phyloP scores from a whole-genome alignment of 129 eudicot species.

The Centella asiatica region DNA sequence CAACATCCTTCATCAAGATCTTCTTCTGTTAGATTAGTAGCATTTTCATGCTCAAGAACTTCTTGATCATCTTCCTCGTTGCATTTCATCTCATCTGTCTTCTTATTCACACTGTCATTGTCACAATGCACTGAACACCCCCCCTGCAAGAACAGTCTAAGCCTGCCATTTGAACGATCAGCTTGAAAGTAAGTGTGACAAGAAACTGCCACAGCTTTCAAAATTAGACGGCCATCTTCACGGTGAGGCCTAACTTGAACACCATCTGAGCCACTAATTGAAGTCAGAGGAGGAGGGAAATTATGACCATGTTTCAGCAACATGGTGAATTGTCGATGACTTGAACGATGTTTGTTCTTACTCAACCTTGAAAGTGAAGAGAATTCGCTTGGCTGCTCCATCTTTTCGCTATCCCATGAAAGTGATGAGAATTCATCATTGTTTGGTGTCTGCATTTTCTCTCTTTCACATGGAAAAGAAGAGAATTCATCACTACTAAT shows the following conservation, averaged over 20 bases:
- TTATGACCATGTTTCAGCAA: conserved; percentile 16
- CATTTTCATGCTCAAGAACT: conserved; percentile 12
- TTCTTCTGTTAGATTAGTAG: conserved; percentile 9
- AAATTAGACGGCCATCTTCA: conserved; percentile 64
- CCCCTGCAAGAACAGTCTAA: conserved; percentile 39
- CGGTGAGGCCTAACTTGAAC: conserved; percentile 58
- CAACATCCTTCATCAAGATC: conserved; percentile 13
- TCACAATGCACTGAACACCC: conserved; percentile 14
- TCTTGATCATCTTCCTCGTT: conserved; percentile 7
- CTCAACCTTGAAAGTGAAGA: conserved; percentile 12
- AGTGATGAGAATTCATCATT: conserved; percentile 22
- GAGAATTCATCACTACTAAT: conserved; percentile 38
- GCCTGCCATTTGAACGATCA: conserved; percentile 64
- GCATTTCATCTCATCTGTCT: neutral
- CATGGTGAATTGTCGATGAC: conserved; percentile 14
- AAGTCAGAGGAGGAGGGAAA: conserved; percentile 77
- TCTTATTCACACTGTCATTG: neutral
- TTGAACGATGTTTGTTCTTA: conserved; percentile 22
- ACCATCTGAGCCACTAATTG: conserved; percentile 52
- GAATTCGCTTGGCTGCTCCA: conserved; percentile 18
- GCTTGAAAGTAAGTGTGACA: conserved; percentile 38
- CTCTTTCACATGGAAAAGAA: conserved; percentile 18
- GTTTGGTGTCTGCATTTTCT: conserved; percentile 24
- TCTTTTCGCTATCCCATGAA: conserved; percentile 23
- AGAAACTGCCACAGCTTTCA: conserved; percentile 46